Percentiles rank a stretch among this genome's conserved stretches.
These are phyloP conservation scores for Aschersonia sp. DNA, from an alignment of 2,329 filamentous ascomycete species.

Conservation along the genomic window DNA sequence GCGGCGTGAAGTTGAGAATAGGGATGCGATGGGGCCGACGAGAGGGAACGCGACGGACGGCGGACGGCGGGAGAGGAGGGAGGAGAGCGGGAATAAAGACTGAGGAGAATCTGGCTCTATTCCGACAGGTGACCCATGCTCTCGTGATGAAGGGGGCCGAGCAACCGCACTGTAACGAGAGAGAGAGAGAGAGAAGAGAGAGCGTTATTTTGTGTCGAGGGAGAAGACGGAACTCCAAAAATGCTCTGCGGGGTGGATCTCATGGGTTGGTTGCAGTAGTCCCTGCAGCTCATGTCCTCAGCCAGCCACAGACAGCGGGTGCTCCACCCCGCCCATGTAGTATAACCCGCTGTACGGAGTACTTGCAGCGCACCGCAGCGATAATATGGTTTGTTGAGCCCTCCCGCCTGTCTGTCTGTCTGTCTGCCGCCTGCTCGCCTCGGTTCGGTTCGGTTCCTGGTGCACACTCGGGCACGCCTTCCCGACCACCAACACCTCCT, in stretches of 20 bases:
- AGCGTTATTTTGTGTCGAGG: not conserved
- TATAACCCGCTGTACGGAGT: too few species aligned
- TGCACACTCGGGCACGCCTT: not conserved
- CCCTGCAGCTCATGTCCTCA: too few species aligned
- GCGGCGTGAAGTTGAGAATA: not conserved
- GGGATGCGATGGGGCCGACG: not conserved
- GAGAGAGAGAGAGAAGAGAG: not conserved
- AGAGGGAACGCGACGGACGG: not conserved
- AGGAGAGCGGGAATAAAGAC: not conserved
- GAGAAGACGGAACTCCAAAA: too few species aligned
- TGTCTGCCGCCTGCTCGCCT: too few species aligned
- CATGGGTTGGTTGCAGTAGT: too few species aligned
- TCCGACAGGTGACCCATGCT: not conserved
- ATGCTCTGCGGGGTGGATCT: too few species aligned
- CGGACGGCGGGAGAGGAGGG: not conserved
- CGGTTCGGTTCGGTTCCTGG: not conserved
- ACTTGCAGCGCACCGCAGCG: too few species aligned
- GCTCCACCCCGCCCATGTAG: too few species aligned
- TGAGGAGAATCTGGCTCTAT: not conserved
- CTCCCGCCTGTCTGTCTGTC: too few species aligned
- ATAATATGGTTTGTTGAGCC: too few species aligned
- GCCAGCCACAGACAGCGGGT: too few species aligned
- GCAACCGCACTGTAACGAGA: not conserved
- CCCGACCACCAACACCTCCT: constrained; percentile 2
- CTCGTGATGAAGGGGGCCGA: not conserved